Evolutionary conservation across 305 asterid genomes (phyloP).

Genomic region (Rubia peregrina): DNA sequence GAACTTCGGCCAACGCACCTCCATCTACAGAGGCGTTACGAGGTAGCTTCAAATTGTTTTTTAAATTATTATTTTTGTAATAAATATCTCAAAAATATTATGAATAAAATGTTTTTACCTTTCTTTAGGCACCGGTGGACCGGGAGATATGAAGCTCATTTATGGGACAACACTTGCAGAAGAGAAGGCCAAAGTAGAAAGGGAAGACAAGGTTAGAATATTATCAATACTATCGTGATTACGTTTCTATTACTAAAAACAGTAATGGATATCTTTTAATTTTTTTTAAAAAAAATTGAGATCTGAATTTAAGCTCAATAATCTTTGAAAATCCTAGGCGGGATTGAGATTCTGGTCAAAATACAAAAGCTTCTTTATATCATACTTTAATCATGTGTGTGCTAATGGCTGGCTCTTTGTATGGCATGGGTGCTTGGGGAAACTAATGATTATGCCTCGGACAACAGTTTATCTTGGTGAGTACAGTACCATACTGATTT

Average conservation of each 20-base stretch:
- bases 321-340: background rate
- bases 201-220: conserved; percentile 74
- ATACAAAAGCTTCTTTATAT: background rate
- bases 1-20: conserved; percentile 77
- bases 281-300: background rate
- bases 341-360: conserved; percentile 1
- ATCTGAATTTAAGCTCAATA: conserved; percentile 2
- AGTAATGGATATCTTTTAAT: background rate
- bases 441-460: conserved; percentile 38
- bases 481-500: conserved; percentile 19
- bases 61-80: background rate
- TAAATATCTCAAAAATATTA: background rate
- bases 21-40: conserved; percentile 76
- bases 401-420: conserved; percentile 33
- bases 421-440: conserved; percentile 36
- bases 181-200: conserved; percentile 94
- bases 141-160: conserved; percentile 63
- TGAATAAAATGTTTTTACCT: too few relatives aligned
- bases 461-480: conserved; percentile 81
- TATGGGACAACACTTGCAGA: conserved; percentile 72
- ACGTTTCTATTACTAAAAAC: conserved; percentile 24
- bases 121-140: conserved; percentile 66
- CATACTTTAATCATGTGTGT: conserved; percentile 7
- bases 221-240: background rate
- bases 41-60: conserved; percentile 12